Evolutionary conservation across 495 filamentous ascomycete species (phyloP), one percentile per base, ranked within the genome.

Genomic region (Penicillium alfredii): DNA sequence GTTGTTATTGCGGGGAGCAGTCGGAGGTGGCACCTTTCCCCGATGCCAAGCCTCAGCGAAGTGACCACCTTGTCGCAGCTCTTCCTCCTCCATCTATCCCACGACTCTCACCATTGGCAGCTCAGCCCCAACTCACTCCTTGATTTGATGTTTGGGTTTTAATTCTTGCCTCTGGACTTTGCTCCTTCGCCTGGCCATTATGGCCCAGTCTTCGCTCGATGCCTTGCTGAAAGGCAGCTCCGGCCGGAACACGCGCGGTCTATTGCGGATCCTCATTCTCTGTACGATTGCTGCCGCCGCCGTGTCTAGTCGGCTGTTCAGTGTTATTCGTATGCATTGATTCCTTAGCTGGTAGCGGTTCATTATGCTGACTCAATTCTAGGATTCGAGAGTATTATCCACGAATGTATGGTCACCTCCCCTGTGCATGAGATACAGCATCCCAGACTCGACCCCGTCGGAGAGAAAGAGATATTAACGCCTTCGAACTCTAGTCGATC

Each of bases 361-460:
- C 7, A 30, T 5, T 16, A 23, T 14, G 9, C 33, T 45, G 9
- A 47, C 17, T 44, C 26, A 48, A 35, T 54, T 49, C 31, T 38
- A 90, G 86, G 93, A 27, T 99, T 99, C 55, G 93, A 99, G 68
- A 95, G 88, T 66, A 97, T 99, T 59, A 99, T 99, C 58, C 92
- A 97, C 68, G 92, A 98, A 76, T 98, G 92, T 96, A 63, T 55
- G 87, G 78, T 51, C 37, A 44, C 33, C 33, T 30, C 27, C 32
- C 34, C 12, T n/a, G 21, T 17, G 17, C 37, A 35, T 29, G 15
- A 16, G n/a, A 37, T 30, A 21, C 33, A 16, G 14, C 33, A 37
- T 32, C 32, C 42, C n/a, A n/a, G 38, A 39, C 31, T 34, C 32
- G 29, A 27, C 36, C 33, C 16, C 37, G 18, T 20, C 29, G 33